Base-by-base conservation (phyloP, 2,329 filamentous ascomycete genomes). In the Aspergillus pseudonomiae region DNA sequence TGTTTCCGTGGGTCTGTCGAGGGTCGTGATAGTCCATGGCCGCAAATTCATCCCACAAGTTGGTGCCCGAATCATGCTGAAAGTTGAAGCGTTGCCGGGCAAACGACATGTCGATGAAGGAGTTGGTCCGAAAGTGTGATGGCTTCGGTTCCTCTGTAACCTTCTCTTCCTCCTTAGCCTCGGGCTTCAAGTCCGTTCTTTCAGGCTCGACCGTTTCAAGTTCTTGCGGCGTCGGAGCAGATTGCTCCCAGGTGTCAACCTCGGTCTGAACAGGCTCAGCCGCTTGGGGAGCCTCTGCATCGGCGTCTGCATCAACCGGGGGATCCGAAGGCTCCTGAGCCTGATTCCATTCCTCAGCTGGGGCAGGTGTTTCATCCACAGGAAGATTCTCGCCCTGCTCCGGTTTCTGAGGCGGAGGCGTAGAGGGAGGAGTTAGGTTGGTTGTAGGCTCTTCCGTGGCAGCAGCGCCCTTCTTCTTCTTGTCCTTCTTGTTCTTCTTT, bases 11-110 rank as follows among this genome's bases (percentile, higher is more conserved):
- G 32, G 56, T 48, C 50, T 57, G 57, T 19, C 65, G 68, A 32
- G 72, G 73, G 28, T 76, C 73, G 45, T 68, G 66, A 61, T 79
- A 79, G 57, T 78, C 71, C 19, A 80, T 70, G 24, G 68, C 66
- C 2, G 70, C 64, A 61, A 80, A 80, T 55, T 79, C 76, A 28
- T 78, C 78, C 77, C 77, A 80, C 10, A 78, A 68, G 46, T 68
- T 76, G n/a, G 71, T 68, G 6, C 74, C 76, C 14, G 70, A 70
- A 28, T 72, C 72, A 46, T 73, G 72, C 14, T 71, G 69, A 4
- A 70, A 67, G 3, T 73, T 70, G 46, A 71, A 72, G 41, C 71
- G 68, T 59, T 78, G 77, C 57, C 73, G 72, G 60, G 75, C 75
- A 43, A 78, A 77, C 10, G 76, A 77, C 61, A 75, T 78, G 67